A percentile compares a stretch with the other conserved stretches of the same genome.
These are phyloP conservation scores for Rhodomyrtus psidioides DNA, from an alignment of 441 rosid species.

Conservation along the genomic window DNA sequence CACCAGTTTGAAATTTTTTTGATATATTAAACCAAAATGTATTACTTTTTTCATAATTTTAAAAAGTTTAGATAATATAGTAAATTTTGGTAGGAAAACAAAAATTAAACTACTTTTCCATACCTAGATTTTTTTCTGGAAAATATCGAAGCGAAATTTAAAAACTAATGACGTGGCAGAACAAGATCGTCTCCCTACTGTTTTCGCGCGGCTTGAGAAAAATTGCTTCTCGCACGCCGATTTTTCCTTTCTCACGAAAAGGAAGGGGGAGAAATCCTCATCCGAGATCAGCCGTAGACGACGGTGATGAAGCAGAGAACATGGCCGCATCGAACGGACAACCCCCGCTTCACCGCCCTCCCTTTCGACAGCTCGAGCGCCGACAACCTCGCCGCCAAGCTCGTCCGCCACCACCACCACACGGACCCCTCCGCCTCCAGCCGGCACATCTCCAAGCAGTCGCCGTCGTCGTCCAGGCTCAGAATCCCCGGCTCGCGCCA, in stretches of 20 bases:
- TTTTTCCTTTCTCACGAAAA: neutral
- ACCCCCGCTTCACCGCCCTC: conserved; percentile 31
- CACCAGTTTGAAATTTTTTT: too few relatives aligned
- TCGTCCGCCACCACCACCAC: neutral
- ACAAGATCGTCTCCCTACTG: neutral
- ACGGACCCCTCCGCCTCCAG: neutral
- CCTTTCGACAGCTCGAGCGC: conserved; percentile 5
- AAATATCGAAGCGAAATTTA: neutral
- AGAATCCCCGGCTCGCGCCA: neutral
- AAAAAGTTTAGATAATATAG: too few relatives aligned
- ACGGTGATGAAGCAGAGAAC: conserved; percentile 42
- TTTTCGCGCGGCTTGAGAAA: neutral
- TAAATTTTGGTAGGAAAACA: too few relatives aligned
- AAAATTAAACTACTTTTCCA: too few relatives aligned
- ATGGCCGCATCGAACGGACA: conserved; percentile 41
- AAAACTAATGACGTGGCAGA: neutral
- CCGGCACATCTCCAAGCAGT: neutral
- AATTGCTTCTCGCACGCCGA: neutral
- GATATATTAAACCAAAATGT: too few relatives aligned
- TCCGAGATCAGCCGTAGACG: neutral
- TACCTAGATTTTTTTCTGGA: too few relatives aligned
- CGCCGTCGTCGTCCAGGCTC: neutral
- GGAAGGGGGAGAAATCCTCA: neutral
- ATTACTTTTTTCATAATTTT: too few relatives aligned
- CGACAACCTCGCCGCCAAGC: neutral